phyloP scores from a whole-genome alignment of 495 filamentous ascomycete species.

The Hyaloscypha finlandica region DNA sequence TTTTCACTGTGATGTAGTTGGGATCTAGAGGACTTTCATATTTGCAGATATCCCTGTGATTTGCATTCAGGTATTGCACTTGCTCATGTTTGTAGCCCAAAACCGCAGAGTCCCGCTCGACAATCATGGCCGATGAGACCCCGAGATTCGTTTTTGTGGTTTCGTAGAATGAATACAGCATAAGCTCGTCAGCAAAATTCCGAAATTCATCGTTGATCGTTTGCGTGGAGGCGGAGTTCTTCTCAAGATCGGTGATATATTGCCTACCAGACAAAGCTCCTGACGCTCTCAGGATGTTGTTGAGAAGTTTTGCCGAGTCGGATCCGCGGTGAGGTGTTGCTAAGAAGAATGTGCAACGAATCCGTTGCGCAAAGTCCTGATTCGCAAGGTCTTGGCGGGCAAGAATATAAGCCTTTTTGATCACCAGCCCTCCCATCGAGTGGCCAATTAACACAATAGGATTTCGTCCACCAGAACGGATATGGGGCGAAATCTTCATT shows the following conservation, averaged over 20 bases:
- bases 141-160: constrained; percentile 40
- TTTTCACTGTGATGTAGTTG: constrained; percentile 43
- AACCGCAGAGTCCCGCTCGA: constrained; percentile 47
- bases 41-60: constrained; percentile 53
- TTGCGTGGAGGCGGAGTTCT: constrained; percentile 38
- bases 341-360: constrained; percentile 52
- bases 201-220: constrained; percentile 53
- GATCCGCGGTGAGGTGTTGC: constrained; percentile 55
- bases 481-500: constrained; percentile 13
- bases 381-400: constrained; percentile 30
- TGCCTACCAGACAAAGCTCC: constrained; percentile 31
- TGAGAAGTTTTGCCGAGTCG: constrained; percentile 43
- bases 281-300: constrained; percentile 36
- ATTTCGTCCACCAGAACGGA: constrained; percentile 11
- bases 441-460: constrained; percentile 51
- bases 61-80: constrained; percentile 43
- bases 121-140: constrained; percentile 34
- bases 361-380: constrained; percentile 28
- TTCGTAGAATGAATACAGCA: constrained; percentile 53
- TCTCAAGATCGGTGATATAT: constrained; percentile 46
- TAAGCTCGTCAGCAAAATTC: constrained; percentile 37
- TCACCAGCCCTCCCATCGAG: constrained; percentile 56
- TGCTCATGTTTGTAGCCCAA: constrained; percentile 46
- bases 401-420: constrained; percentile 47
- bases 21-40: constrained; percentile 42